Evolutionary conservation across 176 grass and related monocot genomes (phyloP).

Genomic region (Leersia perrieri): DNA sequence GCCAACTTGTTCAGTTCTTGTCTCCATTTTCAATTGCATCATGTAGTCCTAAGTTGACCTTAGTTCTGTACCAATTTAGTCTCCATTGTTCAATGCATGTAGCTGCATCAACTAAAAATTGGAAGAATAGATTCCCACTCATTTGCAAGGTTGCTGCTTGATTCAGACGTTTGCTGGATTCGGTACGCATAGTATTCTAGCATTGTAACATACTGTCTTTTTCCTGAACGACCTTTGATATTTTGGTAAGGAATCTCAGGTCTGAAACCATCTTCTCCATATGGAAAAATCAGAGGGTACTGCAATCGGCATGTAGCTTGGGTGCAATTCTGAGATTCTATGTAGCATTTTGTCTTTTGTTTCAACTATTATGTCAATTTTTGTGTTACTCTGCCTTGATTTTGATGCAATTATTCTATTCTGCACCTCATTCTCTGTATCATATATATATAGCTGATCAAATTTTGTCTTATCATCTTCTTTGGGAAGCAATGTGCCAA

Average conservation of each 20-base stretch:
- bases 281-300: too few species aligned
- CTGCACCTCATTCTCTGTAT: conserved; percentile 23
- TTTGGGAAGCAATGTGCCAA: conserved; percentile 14
- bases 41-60: background rate
- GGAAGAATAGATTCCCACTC: background rate
- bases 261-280: too few species aligned
- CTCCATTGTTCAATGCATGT: conserved; percentile 14
- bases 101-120: conserved; percentile 1
- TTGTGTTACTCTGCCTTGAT: background rate
- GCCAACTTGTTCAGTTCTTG: background rate
- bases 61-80: background rate
- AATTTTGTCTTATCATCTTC: conserved; percentile 1
- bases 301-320: too few species aligned
- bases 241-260: too few species aligned
- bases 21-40: conserved; percentile 11
- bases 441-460: background rate
- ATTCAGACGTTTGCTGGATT: too few species aligned
- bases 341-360: too few species aligned
- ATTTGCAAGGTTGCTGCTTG: background rate
- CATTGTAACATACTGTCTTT: too few species aligned
- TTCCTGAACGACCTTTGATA: too few species aligned
- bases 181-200: too few species aligned
- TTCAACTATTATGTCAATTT: too few species aligned
- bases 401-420: conserved; percentile 15
- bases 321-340: too few species aligned